Conservation (phyloP, 805 yeast genomes). For the Zygosaccharomyces bailii region DNA sequence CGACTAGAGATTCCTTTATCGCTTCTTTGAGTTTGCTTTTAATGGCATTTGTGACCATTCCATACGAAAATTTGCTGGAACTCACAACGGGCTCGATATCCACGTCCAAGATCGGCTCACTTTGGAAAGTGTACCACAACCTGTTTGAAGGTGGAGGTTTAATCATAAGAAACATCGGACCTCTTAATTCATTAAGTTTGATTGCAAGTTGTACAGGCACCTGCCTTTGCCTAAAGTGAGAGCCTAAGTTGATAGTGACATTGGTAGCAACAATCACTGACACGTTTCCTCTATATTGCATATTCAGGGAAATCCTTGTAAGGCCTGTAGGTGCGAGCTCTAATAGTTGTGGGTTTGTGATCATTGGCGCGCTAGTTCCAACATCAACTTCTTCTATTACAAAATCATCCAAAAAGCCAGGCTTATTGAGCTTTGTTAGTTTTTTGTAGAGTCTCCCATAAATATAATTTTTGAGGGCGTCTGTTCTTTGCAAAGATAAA, state of each 20-base stretch:
- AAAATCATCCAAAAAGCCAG: conserved; percentile 84
- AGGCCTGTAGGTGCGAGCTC: conserved; percentile 80
- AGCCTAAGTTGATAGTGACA: conserved; percentile 68
- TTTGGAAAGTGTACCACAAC: conserved; percentile 84
- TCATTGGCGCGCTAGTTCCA: conserved; percentile 76
- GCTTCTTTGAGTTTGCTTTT: conserved; percentile 77
- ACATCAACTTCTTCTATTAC: conserved; percentile 66
- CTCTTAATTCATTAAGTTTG: conserved; percentile 64
- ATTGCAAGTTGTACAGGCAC: conserved; percentile 71
- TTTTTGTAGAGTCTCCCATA: conserved; percentile 63
- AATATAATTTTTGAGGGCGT: conserved; percentile 55
- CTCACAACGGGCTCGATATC: conserved; percentile 89
- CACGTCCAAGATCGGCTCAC: conserved; percentile 71
- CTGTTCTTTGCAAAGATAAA: conserved; percentile 70
- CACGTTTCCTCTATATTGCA: conserved; percentile 73
- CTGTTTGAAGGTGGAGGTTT: conserved; percentile 92
- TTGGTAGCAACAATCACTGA: conserved; percentile 77
- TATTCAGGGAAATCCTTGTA: conserved; percentile 54
- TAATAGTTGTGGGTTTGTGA: conserved; percentile 67
- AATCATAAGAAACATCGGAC: conserved; percentile 62
- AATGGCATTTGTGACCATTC: conserved; percentile 74
- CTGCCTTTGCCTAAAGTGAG: conserved; percentile 70
- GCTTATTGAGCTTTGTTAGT: conserved; percentile 73
- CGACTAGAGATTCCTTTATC: conserved; percentile 71
- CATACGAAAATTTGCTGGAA: conserved; percentile 73